A percentile compares a stretch with the other conserved stretches of the same genome.
These are phyloP conservation scores for Camellia lanceoleosa DNA, from an alignment of 148 eudicot genomes.

Conservation along the genomic window DNA sequence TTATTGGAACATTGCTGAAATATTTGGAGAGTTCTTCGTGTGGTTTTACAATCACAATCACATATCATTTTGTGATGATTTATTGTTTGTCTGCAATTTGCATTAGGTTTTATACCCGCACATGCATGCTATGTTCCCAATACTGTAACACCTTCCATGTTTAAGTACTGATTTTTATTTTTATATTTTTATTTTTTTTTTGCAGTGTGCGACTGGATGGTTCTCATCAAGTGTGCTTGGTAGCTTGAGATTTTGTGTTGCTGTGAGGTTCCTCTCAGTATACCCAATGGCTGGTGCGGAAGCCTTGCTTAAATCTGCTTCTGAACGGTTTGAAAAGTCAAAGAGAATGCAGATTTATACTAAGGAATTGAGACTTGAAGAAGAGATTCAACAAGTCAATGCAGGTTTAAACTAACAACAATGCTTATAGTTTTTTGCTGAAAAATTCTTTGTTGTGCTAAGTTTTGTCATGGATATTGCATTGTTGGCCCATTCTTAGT, in stretches of 20 bases:
- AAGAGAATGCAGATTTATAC: constrained; percentile 44
- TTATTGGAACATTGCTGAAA: not conserved
- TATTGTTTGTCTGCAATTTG: constrained; percentile 9
- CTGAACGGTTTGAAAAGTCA: constrained; percentile 60
- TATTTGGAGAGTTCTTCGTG: not conserved
- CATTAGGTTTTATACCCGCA: not conserved
- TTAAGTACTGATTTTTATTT: not conserved
- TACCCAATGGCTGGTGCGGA: constrained; percentile 69
- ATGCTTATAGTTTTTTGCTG: not conserved
- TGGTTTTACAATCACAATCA: not conserved
- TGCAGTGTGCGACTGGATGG: constrained; percentile 82
- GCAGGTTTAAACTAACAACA: constrained; percentile 35
- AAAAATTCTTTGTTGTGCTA: not conserved
- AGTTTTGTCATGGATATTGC: not conserved
- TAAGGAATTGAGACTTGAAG: constrained; percentile 41
- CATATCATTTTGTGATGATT: not conserved
- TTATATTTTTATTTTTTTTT: too few species aligned
- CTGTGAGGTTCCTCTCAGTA: constrained; percentile 63
- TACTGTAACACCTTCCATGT: not conserved
- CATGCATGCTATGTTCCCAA: not conserved
- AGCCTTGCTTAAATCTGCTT: constrained; percentile 39
- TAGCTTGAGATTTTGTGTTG: constrained; percentile 56
- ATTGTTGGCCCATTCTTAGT: not conserved
- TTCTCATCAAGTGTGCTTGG: constrained; percentile 48
- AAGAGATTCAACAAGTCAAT: constrained; percentile 36